These are phyloP conservation scores for Phoenix dactylifera DNA, from an alignment of 176 grass and related monocot species.

Conservation along the genomic window DNA sequence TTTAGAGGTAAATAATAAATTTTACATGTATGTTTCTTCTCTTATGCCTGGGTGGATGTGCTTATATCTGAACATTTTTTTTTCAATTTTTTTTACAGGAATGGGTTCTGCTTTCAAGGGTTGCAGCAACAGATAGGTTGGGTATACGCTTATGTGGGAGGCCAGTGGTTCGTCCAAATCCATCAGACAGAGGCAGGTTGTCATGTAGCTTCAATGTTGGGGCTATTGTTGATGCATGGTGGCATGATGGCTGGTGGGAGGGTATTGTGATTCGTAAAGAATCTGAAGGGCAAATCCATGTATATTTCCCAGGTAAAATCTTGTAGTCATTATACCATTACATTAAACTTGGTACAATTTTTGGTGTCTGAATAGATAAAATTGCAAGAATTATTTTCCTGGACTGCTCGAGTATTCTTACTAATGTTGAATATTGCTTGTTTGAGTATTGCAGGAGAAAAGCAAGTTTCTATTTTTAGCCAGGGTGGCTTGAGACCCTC, in stretches of 20 bases:
- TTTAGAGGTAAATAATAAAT: slow-evolving; percentile 47
- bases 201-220: slow-evolving; percentile 38
- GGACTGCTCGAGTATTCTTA: too few species aligned
- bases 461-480: slow-evolving; percentile 34
- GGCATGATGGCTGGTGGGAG: slow-evolving; percentile 95
- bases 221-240: slow-evolving; percentile 70
- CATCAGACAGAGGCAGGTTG: slow-evolving; percentile 4
- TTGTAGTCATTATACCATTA: too few species aligned
- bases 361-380: too few species aligned
- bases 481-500: slow-evolving; percentile 52
- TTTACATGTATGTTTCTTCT: background rate
- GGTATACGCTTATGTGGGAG: slow-evolving; percentile 44
- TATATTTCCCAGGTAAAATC: slow-evolving; percentile 81
- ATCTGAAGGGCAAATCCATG: slow-evolving; percentile 30
- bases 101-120: slow-evolving; percentile 51
- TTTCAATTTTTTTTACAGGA: slow-evolving; percentile 37
- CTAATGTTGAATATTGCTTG: background rate
- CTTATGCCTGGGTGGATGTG: background rate
- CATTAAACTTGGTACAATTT: too few species aligned
- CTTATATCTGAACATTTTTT: background rate
- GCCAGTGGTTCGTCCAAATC: slow-evolving; percentile 49
- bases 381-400: too few species aligned
- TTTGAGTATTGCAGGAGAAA: slow-evolving; percentile 50
- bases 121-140: slow-evolving; percentile 52
- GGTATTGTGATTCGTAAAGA: slow-evolving; percentile 48